phyloP scores from a whole-genome alignment of 345 rosid species.

The Gossypium raimondii region DNA sequence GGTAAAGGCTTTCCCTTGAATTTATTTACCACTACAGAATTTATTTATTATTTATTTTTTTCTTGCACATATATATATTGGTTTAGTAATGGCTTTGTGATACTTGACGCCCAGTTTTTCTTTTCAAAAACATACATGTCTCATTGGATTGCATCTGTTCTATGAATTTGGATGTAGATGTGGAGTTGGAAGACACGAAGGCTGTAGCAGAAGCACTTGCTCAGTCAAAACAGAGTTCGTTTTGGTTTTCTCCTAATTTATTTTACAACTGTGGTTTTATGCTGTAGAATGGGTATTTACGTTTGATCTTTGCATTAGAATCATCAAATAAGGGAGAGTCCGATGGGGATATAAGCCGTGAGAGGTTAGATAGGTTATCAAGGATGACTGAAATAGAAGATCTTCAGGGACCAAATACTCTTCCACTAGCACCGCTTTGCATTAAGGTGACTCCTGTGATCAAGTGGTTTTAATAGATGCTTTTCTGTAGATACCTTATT shows the following conservation, averaged over 20 bases:
- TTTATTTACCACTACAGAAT: not conserved
- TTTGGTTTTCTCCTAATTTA: constrained; percentile 10
- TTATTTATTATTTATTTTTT: not conserved
- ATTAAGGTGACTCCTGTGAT: constrained; percentile 51
- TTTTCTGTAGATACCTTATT: constrained; percentile 1
- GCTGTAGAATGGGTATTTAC: not conserved
- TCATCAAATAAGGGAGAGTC: constrained; percentile 41
- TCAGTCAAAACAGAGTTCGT: constrained; percentile 62
- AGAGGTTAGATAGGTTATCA: constrained; percentile 47
- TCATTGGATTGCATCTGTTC: not conserved
- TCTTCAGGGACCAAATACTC: constrained; percentile 61
- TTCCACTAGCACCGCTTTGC: constrained; percentile 63
- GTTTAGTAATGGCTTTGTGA: not conserved
- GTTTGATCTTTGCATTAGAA: not conserved
- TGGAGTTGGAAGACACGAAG: constrained; percentile 67
- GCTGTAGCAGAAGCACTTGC: constrained; percentile 88
- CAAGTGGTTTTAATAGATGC: constrained; percentile 13
- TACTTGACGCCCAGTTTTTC: not conserved
- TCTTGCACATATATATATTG: not conserved
- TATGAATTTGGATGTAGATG: constrained; percentile 43
- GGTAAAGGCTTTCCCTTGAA: constrained; percentile 38
- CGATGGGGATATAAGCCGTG: constrained; percentile 38
- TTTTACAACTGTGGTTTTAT: constrained; percentile 5
- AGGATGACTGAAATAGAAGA: constrained; percentile 72
- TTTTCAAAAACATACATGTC: not conserved